phyloP scores from a whole-genome alignment of 768 basidiomycete species.

The Asterophora parasitica region DNA sequence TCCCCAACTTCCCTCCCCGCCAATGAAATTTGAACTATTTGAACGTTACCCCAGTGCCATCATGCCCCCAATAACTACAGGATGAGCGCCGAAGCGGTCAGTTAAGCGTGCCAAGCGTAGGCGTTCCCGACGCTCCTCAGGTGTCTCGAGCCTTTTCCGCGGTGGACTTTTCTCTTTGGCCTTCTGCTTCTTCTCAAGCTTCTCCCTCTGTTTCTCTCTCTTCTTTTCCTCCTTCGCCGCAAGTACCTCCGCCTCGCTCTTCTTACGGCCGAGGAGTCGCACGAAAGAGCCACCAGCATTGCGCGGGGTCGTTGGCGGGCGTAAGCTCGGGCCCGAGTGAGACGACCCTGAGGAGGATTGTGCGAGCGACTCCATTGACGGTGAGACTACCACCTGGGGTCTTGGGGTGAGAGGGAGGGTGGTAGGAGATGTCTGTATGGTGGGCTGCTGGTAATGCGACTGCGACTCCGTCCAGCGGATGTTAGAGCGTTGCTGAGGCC shows the following conservation, averaged over 20 bases:
- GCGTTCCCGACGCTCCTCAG: constrained; percentile 16
- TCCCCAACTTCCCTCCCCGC: too few relatives aligned
- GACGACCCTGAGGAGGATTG: neutral
- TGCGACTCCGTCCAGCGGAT: constrained; percentile 15
- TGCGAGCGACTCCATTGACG: neutral
- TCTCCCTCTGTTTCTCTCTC: constrained; percentile 33
- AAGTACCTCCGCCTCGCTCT: constrained; percentile 3
- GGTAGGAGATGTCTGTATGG: neutral
- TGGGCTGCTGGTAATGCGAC: neutral
- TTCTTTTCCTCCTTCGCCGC: constrained; percentile 29
- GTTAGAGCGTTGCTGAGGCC: constrained; percentile 26
- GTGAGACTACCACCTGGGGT: neutral
- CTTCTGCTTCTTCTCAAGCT: constrained; percentile 24
- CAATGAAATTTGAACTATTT: too few relatives aligned
- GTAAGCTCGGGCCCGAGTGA: neutral
- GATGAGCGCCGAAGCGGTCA: constrained; percentile 10
- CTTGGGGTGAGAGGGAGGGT: neutral
- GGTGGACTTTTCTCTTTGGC: constrained; percentile 9
- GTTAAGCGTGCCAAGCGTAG: constrained; percentile 9
- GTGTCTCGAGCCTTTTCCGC: constrained; percentile 7
- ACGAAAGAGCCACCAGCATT: constrained; percentile 16
- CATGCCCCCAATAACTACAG: constrained; percentile 15
- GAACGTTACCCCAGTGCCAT: constrained; percentile 11
- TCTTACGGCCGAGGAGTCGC: constrained; percentile 21
- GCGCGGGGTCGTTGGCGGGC: constrained; percentile 10